Percentiles rank a stretch among this genome's conserved stretches.
Evolutionary conservation across 345 rosid species (phyloP).

Genomic region (Brassica napus): DNA sequence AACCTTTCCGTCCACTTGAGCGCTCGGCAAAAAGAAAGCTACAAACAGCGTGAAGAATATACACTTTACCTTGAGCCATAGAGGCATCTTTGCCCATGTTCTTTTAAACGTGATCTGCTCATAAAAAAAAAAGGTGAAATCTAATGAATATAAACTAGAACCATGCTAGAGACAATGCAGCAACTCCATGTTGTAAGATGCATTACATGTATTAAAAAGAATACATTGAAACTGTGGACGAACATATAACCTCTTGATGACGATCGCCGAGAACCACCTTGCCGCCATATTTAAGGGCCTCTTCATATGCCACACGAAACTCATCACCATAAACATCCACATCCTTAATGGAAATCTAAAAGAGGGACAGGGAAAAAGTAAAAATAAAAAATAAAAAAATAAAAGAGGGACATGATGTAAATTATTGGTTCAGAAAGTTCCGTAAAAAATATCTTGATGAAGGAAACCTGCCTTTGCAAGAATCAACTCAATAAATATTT

Average conservation of each 20-base stretch:
- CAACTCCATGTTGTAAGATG: not conserved
- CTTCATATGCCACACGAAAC: constrained; percentile 95
- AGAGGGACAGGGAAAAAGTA: no score
- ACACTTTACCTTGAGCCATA: constrained; percentile 82
- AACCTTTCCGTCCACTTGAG: constrained; percentile 86
- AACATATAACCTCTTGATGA: constrained; percentile 70
- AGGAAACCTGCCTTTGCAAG: constrained; percentile 77
- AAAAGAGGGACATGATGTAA: constrained; percentile 18
- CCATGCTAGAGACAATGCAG: constrained; percentile 1
- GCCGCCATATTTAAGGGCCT: constrained; percentile 85
- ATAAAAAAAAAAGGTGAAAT: constrained; percentile 1
- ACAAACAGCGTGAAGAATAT: constrained; percentile 64
- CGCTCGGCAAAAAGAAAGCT: constrained; percentile 81
- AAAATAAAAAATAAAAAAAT: no score
- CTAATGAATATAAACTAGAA: constrained; percentile 9
- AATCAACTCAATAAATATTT: constrained; percentile 83
- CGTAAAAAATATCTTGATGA: not conserved
- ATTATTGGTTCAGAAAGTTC: constrained; percentile 13
- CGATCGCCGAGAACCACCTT: constrained; percentile 98
- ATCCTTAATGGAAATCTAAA: no score
- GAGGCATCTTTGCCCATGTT: constrained; percentile 94
- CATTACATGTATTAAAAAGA: constrained; percentile 1
- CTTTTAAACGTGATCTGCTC: constrained; percentile 76
- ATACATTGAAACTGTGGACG: constrained; percentile 11
- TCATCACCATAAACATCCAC: constrained; percentile 56